Evolutionary conservation across 2,329 filamentous ascomycete genomes (phyloP), one percentile per base, ranked within the genome.

Genomic region (Aspergillus sp.): DNA sequence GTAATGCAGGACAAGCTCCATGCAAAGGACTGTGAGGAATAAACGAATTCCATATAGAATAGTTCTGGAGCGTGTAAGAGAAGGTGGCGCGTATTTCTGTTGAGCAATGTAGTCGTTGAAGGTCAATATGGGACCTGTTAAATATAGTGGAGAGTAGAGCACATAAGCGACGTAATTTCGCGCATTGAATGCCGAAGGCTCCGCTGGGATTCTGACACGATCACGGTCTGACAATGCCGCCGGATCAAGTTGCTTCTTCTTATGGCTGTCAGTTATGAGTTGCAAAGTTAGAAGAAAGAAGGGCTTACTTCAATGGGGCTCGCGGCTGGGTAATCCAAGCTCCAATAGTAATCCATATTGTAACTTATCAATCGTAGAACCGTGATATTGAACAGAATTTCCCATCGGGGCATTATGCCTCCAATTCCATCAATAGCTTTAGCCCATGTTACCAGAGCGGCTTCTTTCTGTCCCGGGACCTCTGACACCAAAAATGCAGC

Each of bases 211-310:
- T 43, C 78, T 74, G 46, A 97, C 79, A 12, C 93, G 86, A 59
- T 98, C 91, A 54, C 86, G 79, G 66, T 98, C 93, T 5, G 90
- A 93, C 32, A 97, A 79, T 57, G 85, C 82, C 43, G 88, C 76
- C 35, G 88, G 86, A 76, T 97, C 90, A 51, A 95, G 78, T 75
- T 95, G 89, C 88, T 97, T 97, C 91, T 97, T 97, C 90, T 97
- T 93, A 61, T 56, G 46, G 34, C 50, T 56, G 53, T 65, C 47
- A 64, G 66, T 47, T 4, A 42, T 50, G 27, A 49, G 40, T 43
- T 39, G 32, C 26, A 36, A 12, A n/a, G 37, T 27, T 30, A 33
- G 27, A 19, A 19, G 27, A 32, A 27, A 34, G 19, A 38, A 33
- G 5, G 4, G 69, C 80, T 64, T 80, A 97, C 93, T 84, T 97